phyloP scores from a whole-genome alignment of 169 alveolate species.

The Pseudocohnilembus persalinus region DNA sequence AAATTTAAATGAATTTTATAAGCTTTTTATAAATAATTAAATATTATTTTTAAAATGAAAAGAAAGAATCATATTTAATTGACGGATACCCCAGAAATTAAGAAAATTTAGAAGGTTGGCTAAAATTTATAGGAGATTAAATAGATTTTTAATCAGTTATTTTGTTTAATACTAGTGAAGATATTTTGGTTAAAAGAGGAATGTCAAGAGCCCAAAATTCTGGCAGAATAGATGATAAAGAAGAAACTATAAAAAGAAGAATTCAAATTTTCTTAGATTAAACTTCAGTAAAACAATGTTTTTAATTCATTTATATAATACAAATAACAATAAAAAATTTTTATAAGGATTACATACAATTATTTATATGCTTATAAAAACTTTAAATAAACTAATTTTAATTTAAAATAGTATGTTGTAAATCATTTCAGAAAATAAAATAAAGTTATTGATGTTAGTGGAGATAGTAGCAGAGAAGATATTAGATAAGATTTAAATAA shows the following conservation, averaged over 20 bases:
- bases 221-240: background rate
- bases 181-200: background rate
- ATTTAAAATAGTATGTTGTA: background rate
- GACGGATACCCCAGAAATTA: background rate
- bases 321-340: no score
- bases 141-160: background rate
- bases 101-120: background rate
- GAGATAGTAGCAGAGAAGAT: background rate
- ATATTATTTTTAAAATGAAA: no score
- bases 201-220: background rate
- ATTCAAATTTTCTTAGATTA: background rate
- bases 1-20: no score
- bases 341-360: no score
- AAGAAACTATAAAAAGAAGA: background rate
- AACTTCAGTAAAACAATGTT: background rate
- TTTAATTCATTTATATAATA: no score
- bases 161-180: background rate
- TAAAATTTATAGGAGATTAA: background rate
- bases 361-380: no score
- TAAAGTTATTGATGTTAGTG: background rate
- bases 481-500: no score
- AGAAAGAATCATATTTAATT: background rate
- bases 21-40: no score
- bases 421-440: no score
- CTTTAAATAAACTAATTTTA: no score